A percentile compares a stretch with the other conserved stretches of the same genome.
Conservation (phyloP, 208 protist genomes). For the Entamoeba dispar region DNA sequence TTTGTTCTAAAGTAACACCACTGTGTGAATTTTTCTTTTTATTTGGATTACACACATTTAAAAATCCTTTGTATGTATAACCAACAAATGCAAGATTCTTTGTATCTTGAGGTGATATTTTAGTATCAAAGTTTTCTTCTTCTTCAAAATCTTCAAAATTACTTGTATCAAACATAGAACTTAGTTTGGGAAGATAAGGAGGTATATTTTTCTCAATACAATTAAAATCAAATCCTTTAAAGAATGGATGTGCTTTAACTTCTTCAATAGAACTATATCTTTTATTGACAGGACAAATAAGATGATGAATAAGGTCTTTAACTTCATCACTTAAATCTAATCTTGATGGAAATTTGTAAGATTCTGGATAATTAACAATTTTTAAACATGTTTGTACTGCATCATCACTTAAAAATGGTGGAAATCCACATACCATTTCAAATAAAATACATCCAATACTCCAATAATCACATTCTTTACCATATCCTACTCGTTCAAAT, state of each 20-base stretch:
- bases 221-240: slow-evolving; percentile 10
- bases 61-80: neutral
- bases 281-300: neutral
- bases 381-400: slow-evolving; percentile 42
- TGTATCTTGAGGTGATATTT: neutral
- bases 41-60: neutral
- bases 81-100: neutral
- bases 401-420: slow-evolving; percentile 42
- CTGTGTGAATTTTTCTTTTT: neutral
- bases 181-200: neutral
- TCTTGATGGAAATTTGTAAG: slow-evolving; percentile 36
- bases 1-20: neutral
- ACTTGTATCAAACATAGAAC: neutral
- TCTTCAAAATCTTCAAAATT: neutral
- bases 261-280: slow-evolving; percentile 6
- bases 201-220: neutral
- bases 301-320: slow-evolving; percentile 31
- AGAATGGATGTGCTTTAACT: slow-evolving; percentile 43
- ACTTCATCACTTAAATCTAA: slow-evolving; percentile 25
- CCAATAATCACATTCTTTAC: slow-evolving; percentile 44
- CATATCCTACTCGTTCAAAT: slow-evolving; percentile 27
- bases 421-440: slow-evolving; percentile 48
- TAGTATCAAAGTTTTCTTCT: neutral
- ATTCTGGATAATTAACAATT: slow-evolving; percentile 44
- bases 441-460: slow-evolving; percentile 48